Percentiles rank a stretch among this genome's conserved stretches.
Conservation (phyloP, 768 basidiomycete genomes). For the Suillus tomentosus region DNA sequence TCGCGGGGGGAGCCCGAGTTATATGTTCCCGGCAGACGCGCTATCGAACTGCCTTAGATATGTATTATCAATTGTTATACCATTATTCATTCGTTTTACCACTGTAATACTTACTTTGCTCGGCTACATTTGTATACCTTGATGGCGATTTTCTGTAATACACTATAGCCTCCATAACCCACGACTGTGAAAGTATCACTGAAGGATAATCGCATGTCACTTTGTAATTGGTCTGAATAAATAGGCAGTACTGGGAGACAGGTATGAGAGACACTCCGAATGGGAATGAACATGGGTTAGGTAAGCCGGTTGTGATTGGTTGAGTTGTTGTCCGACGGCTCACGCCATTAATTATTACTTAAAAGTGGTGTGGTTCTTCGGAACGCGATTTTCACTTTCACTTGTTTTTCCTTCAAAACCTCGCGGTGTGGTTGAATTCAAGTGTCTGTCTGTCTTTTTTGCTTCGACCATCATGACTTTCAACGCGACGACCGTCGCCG, state of each 20-base stretch:
- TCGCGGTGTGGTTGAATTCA: neutral
- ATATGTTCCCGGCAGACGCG: neutral
- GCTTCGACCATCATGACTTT: slow-evolving; percentile 40
- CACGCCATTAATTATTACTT: slow-evolving; percentile 25
- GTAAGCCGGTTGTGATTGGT: slow-evolving; percentile 29
- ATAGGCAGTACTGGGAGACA: neutral
- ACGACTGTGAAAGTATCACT: too few species aligned
- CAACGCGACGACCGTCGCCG: slow-evolving; percentile 34
- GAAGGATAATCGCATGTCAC: neutral
- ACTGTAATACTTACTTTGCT: neutral
- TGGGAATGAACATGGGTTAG: neutral
- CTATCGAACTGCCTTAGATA: neutral
- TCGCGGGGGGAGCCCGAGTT: neutral
- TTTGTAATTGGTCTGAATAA: neutral
- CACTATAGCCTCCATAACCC: too few species aligned
- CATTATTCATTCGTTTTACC: neutral
- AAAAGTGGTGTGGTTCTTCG: slow-evolving; percentile 10
- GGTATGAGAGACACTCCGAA: neutral
- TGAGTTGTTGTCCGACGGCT: slow-evolving; percentile 14
- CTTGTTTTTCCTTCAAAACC: neutral
- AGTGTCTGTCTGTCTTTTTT: neutral
- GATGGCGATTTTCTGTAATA: neutral
- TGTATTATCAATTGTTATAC: neutral
- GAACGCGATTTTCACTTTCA: neutral
- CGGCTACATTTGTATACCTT: neutral